phyloP scores from a whole-genome alignment of 495 filamentous ascomycete species.

The Durotheca rogersii region DNA sequence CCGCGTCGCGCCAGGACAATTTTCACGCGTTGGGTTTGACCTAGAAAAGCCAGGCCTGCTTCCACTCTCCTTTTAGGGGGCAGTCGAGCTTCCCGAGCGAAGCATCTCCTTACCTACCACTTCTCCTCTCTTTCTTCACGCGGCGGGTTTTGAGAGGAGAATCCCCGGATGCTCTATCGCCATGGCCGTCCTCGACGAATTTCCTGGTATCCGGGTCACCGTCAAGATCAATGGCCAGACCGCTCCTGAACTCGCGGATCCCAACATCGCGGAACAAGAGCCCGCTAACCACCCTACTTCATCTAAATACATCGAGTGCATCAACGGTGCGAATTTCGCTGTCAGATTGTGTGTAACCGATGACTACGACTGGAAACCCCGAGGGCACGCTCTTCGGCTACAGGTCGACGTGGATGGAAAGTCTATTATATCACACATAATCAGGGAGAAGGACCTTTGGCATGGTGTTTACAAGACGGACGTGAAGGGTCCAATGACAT shows the following conservation, averaged over 20 bases:
- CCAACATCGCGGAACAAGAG: slow-evolving; percentile 7
- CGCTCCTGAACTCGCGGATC: slow-evolving; percentile 37
- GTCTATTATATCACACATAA: background rate
- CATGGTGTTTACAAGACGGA: background rate
- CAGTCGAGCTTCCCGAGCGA: too few species aligned
- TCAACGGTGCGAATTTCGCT: slow-evolving; percentile 30
- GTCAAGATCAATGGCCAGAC: slow-evolving; percentile 29
- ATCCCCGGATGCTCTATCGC: background rate
- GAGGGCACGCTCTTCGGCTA: background rate
- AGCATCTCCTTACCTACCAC: background rate
- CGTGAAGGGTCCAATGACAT: background rate
- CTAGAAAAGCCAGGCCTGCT: too few species aligned
- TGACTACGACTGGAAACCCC: slow-evolving; percentile 14
- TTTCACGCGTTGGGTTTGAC: too few species aligned
- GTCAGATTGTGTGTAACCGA: slow-evolving; percentile 6
- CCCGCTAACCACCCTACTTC: background rate
- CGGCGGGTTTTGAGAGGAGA: background rate
- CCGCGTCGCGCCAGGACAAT: too few species aligned
- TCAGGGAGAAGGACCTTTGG: background rate
- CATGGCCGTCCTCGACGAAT: slow-evolving; percentile 38
- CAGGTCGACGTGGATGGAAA: slow-evolving; percentile 13
- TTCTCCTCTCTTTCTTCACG: background rate
- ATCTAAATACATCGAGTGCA: slow-evolving; percentile 38
- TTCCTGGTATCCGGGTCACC: slow-evolving; percentile 35
- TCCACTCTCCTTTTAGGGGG: too few species aligned